A percentile compares a stretch with the other conserved stretches of the same genome.
phyloP scores from a whole-genome alignment of 257 asterid species.

The Misopates orontium region DNA sequence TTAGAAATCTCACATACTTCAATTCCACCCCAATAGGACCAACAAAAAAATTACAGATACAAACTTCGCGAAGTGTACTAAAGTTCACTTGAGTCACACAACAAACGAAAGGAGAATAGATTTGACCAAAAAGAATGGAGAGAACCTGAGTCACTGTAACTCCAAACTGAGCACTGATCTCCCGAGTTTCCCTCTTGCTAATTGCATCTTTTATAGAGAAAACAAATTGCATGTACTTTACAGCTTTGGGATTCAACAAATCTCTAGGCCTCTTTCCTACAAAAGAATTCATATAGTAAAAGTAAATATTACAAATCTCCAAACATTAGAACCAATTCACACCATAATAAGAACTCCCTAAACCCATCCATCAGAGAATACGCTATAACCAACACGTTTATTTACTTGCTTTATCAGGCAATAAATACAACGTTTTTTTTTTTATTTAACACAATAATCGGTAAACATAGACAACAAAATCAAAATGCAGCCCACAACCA shows the following conservation, averaged over 20 bases:
- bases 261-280: constrained; percentile 97
- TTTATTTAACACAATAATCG: background rate
- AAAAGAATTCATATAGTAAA: constrained; percentile 2
- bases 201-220: constrained; percentile 85
- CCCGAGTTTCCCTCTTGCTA: constrained; percentile 88
- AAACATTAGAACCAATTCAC: background rate
- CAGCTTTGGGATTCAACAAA: constrained; percentile 90
- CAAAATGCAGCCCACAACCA: background rate
- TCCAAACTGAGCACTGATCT: constrained; percentile 90
- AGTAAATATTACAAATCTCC: constrained; percentile 5
- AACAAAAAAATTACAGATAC: constrained; percentile 10
- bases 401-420: constrained; percentile 11
- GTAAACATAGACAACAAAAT: background rate
- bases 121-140: constrained; percentile 6
- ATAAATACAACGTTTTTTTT: background rate
- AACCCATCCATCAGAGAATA: background rate
- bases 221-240: constrained; percentile 82
- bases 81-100: background rate
- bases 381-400: background rate
- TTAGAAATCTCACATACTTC: background rate
- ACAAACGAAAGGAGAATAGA: background rate
- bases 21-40: constrained; percentile 19
- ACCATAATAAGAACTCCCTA: background rate
- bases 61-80: background rate
- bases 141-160: constrained; percentile 91